Evolutionary conservation across 2,329 filamentous ascomycete genomes (phyloP), one percentile per base, ranked within the genome.

Genomic region (Colletotrichum theobromicola): DNA sequence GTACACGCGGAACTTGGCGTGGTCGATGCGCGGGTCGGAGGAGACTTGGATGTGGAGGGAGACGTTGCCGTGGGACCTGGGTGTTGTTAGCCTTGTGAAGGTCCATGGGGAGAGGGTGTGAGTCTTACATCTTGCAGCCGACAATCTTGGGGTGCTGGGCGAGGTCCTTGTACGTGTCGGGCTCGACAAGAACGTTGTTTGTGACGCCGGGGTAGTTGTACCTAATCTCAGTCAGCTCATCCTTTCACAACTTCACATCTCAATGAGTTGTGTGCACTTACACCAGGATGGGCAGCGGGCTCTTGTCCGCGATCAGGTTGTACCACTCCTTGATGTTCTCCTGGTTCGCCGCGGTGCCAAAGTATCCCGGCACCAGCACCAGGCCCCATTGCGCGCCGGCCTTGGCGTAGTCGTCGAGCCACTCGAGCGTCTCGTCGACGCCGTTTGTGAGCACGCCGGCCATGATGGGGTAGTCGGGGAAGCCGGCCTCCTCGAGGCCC

Each of bases 81-180:
- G 5, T 7, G 2, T 18, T 18, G 24, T 63, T 60, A 21, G 57
- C 10, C 5, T 35, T 37, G 5, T 7, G n/a, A 1, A 21, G 4
- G 4, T 60, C 9, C 46, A 4, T 15, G n/a, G 1, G 3, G 32
- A 5, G 24, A 4, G 7, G 10, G 2, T 3, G 26, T 8, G 32
- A 50, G 18, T 37, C 75, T 71, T 72, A 80, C 81, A 94, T 89
- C 83, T 94, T 94, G 83, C 90, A 92, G 70, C 92, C 92, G 1
- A 93, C 92, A 72, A 94, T 93, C 76, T 92, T 93, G 35, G 88
- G 88, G 80, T 93, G 90, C 64, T 86, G 83, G 4, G 92, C 90
- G 58, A 94, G 87, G 7, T 77, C 81, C 28, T 83, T 88, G 80
- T 92, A 92, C 3, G 90, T 92, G 61, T 89, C 86, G 4, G 91